These are phyloP conservation scores for Cladobotryum protrusum DNA, from an alignment of 2,329 filamentous ascomycete species.

Conservation along the genomic window DNA sequence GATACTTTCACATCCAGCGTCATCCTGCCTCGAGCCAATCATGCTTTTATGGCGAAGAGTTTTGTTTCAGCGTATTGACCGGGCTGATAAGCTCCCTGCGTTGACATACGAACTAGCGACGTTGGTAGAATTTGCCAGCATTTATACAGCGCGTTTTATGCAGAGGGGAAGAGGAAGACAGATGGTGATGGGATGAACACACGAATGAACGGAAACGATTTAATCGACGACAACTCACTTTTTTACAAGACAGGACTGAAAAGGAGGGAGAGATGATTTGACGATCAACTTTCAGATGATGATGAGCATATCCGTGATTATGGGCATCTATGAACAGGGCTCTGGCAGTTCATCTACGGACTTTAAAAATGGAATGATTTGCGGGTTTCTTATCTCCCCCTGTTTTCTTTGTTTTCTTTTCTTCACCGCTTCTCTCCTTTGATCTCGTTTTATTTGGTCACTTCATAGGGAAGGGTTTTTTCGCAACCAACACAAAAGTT, in stretches of 20 bases:
- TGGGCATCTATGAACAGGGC: not conserved
- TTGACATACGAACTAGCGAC: not conserved
- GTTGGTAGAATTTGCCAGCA: not conserved
- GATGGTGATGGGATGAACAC: not conserved
- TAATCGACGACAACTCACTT: conserved; percentile 3
- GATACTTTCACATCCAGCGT: not conserved
- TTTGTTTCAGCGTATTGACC: not conserved
- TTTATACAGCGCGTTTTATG: not conserved
- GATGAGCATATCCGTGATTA: conserved; percentile 11
- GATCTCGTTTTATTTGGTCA: conserved; percentile 9
- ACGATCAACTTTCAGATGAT: conserved; percentile 10
- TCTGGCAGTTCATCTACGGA: conserved; percentile 8
- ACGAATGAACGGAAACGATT: conserved; percentile 5
- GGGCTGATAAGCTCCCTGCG: not conserved
- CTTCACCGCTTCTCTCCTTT: conserved; percentile 14
- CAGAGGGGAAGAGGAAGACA: not conserved
- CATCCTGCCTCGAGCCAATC: no score
- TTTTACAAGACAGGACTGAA: conserved; percentile 8
- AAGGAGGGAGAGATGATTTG: conserved; percentile 12
- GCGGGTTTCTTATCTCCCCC: not conserved
- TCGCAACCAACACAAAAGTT: conserved; percentile 7
- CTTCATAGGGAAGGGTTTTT: conserved; percentile 4
- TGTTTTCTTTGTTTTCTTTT: not conserved
- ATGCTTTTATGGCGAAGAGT: no score
- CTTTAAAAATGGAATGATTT: not conserved